Percentiles rank a stretch among this genome's conserved stretches.
Conservation (phyloP, 176 grass and related monocot species). For the Sorghum bicolor region DNA sequence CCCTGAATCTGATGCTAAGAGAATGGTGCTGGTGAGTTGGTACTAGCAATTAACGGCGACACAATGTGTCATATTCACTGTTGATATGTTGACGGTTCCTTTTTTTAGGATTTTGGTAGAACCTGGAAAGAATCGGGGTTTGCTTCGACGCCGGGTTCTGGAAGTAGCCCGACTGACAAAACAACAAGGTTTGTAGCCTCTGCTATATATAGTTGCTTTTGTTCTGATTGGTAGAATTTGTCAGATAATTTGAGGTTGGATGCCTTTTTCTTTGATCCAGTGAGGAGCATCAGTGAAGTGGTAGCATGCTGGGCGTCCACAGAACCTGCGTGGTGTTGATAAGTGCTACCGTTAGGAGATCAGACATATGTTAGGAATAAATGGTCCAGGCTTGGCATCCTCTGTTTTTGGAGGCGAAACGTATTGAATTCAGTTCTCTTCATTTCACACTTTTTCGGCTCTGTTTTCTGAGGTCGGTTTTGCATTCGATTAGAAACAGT, state of each 20-base stretch:
- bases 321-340: neutral
- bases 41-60: neutral
- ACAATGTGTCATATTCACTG: neutral
- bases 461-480: neutral
- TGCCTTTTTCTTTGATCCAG: neutral
- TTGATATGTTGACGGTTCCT: neutral
- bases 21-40: neutral
- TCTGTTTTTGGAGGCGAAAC: neutral
- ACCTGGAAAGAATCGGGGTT: neutral
- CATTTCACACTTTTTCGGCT: neutral
- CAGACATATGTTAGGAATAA: neutral
- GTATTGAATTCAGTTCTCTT: neutral
- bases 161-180: neutral
- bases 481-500: neutral
- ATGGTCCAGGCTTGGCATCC: too few species aligned
- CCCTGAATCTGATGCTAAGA: neutral
- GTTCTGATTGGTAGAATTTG: neutral
- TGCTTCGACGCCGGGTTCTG: neutral
- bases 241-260: neutral
- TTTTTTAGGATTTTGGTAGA: slow-evolving; percentile 3
- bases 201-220: neutral
- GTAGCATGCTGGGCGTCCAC: neutral
- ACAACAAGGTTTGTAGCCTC: neutral
- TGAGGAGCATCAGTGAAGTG: neutral
- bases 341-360: neutral